phyloP scores from a whole-genome alignment of 345 rosid species.

The Lenwebbia sp. region DNA sequence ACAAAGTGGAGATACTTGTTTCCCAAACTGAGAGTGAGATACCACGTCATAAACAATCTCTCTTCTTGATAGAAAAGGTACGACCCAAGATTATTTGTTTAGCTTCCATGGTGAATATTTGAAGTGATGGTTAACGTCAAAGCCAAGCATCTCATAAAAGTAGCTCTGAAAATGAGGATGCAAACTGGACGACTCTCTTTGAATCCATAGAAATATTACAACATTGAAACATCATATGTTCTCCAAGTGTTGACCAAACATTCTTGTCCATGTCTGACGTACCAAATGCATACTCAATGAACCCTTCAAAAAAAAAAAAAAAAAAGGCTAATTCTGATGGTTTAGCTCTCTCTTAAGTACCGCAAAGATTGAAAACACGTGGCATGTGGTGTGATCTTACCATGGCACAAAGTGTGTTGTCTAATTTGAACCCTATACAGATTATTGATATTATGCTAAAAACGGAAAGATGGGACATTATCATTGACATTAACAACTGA shows the following conservation, averaged over 20 bases:
- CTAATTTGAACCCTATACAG: not conserved
- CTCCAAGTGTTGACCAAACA: not conserved
- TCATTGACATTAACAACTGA: not conserved
- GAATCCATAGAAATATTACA: accelerated
- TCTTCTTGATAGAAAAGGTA: not conserved
- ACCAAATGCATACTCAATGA: not conserved
- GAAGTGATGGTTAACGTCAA: not conserved
- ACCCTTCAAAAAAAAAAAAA: not conserved
- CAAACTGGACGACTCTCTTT: not conserved
- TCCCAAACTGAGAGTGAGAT: not conserved
- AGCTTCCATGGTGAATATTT: not conserved
- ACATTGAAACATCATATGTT: not conserved
- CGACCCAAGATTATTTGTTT: accelerated
- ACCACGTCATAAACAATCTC: not conserved
- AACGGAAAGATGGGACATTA: not conserved
- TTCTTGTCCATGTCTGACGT: not conserved
- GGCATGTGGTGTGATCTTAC: not conserved
- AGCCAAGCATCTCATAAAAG: not conserved
- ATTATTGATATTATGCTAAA: not conserved
- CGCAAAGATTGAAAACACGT: not conserved
- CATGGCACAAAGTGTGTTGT: not conserved
- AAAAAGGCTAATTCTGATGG: accelerated
- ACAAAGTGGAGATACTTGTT: not conserved
- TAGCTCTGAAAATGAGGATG: not conserved
- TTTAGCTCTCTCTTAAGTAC: not conserved